These are phyloP conservation scores for Asterionellopsis glacialis DNA, from an alignment of 108 stramenopile genomes.

Conservation along the genomic window DNA sequence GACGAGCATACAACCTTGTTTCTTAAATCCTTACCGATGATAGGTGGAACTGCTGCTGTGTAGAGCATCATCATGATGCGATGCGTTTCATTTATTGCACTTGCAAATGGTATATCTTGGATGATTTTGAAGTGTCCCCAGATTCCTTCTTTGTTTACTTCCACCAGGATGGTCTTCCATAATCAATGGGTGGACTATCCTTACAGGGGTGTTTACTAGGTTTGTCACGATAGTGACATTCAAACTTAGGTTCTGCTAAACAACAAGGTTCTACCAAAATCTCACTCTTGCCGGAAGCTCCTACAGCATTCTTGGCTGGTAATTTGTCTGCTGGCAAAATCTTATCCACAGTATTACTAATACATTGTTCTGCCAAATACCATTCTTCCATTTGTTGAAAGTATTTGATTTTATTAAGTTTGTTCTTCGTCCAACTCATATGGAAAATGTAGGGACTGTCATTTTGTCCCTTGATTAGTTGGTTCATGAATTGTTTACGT, in stretches of 20 bases:
- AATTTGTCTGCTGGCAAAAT: background rate
- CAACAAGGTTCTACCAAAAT: slow-evolving; percentile 39
- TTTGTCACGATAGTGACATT: slow-evolving; percentile 78
- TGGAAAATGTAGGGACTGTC: slow-evolving; percentile 38
- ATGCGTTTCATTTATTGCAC: too few relatives aligned
- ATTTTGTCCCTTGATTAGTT: slow-evolving; percentile 18
- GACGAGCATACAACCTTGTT: too few relatives aligned
- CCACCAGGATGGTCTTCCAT: slow-evolving; percentile 47
- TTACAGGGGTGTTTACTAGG: slow-evolving; percentile 66
- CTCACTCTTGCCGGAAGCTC: background rate
- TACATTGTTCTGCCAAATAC: slow-evolving; percentile 53
- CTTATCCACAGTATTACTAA: slow-evolving; percentile 11
- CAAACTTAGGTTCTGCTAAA: slow-evolving; percentile 48
- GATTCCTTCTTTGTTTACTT: slow-evolving; percentile 4
- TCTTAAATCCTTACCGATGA: too few relatives aligned
- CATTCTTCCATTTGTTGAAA: slow-evolving; percentile 71
- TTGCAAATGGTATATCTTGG: too few relatives aligned
- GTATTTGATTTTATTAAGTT: slow-evolving; percentile 66
- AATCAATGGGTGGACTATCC: slow-evolving; percentile 51
- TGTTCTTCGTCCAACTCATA: slow-evolving; percentile 74
- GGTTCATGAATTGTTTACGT: slow-evolving; percentile 22
- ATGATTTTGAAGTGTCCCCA: background rate
- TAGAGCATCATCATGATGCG: slow-evolving; percentile 1
- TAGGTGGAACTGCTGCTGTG: too few relatives aligned
- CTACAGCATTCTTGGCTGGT: slow-evolving; percentile 15